Percentiles rank a stretch among this genome's conserved stretches.
These are phyloP conservation scores for Metschnikowia cubensis DNA, from an alignment of 805 yeast genomes.

Conservation along the genomic window DNA sequence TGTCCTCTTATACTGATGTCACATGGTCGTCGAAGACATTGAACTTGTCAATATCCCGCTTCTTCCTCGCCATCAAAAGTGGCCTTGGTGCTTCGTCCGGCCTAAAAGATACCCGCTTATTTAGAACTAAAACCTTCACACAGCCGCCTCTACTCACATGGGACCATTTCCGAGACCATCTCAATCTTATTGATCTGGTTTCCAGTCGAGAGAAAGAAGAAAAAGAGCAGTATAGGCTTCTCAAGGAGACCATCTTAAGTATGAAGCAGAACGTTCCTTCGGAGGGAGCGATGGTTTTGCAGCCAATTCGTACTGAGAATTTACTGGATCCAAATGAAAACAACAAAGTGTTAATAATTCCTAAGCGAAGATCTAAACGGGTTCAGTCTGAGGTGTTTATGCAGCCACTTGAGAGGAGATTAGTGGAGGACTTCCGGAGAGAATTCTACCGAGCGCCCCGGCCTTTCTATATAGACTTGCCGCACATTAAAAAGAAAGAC, in stretches of 20 bases:
- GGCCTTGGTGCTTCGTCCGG: neutral
- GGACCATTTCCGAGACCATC: neutral
- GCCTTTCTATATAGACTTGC: neutral
- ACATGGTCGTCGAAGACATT: slow-evolving; percentile 1
- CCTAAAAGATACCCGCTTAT: neutral
- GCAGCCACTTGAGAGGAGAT: neutral
- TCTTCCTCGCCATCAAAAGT: neutral
- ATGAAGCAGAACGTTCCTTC: neutral
- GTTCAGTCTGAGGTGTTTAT: neutral
- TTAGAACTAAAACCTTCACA: neutral
- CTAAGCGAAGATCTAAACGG: neutral
- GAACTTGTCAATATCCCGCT: neutral
- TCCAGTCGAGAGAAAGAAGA: neutral
- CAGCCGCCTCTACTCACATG: slow-evolving; percentile 6
- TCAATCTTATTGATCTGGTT: neutral
- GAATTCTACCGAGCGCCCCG: slow-evolving; percentile 2
- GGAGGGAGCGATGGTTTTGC: neutral
- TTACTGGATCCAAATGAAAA: neutral
- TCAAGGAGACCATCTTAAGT: neutral
- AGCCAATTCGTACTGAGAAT: neutral
- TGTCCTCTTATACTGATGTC: neutral
- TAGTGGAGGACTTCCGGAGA: neutral
- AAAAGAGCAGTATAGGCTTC: neutral
- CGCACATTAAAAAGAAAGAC: neutral
- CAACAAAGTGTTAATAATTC: neutral